Evolutionary conservation across 192 early-diverging fungal genomes (phyloP).

Genomic region (Rhizoclosmatium globosum): DNA sequence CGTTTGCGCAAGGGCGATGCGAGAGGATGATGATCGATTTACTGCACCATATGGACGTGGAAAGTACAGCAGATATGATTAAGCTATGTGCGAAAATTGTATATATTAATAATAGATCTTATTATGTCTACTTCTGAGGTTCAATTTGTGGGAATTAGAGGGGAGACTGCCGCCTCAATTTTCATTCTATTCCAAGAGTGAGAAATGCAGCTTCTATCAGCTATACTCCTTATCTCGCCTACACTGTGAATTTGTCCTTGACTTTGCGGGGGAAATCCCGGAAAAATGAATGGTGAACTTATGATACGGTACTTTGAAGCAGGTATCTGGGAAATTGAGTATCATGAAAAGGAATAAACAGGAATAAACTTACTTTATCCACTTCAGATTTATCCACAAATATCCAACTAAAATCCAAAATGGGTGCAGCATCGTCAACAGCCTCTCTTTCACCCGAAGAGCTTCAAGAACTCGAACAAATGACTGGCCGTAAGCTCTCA

Average conservation of each 20-base stretch:
- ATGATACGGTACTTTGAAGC: neutral
- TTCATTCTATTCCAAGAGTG: slow-evolving; percentile 54
- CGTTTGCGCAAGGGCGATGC: too few species aligned
- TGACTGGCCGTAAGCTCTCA: neutral
- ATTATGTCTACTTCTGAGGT: slow-evolving; percentile 53
- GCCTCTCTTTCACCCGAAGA: neutral
- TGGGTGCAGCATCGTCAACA: too few species aligned
- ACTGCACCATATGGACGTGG: too few species aligned
- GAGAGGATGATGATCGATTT: too few species aligned
- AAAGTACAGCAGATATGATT: too few species aligned
- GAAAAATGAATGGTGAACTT: neutral
- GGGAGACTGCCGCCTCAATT: slow-evolving; percentile 43
- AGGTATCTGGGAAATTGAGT: too few species aligned
- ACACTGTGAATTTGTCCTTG: slow-evolving; percentile 54
- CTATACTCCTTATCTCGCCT: slow-evolving; percentile 1
- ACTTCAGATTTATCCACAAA: neutral
- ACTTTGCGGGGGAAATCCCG: slow-evolving; percentile 44
- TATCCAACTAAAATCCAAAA: neutral
- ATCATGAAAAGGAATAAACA: too few species aligned
- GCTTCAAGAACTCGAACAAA: neutral
- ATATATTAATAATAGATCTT: slow-evolving; percentile 45
- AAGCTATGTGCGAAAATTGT: neutral
- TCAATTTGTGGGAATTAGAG: slow-evolving; percentile 56
- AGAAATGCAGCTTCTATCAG: slow-evolving; percentile 37
- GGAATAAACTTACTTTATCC: too few species aligned